Percentiles rank a stretch among this genome's conserved stretches.
Conservation (phyloP, 208 protist genomes). For the Trypanosoma mega region DNA sequence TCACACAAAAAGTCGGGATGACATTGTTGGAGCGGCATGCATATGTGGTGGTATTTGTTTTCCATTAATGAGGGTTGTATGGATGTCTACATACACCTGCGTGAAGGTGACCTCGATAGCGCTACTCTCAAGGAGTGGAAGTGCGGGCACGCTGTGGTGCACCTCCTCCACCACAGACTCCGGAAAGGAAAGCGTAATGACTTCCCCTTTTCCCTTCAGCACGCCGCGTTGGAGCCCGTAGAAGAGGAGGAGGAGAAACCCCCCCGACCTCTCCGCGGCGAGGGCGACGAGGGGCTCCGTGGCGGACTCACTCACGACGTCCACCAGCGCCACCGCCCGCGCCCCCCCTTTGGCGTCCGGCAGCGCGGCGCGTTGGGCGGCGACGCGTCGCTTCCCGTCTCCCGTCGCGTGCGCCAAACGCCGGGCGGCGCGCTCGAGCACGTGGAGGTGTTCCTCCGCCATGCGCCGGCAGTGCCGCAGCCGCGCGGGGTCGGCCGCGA, state of each 20-base stretch:
- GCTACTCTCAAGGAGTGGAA: constrained; percentile 37
- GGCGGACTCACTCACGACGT: constrained; percentile 59
- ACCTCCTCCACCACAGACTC: constrained; percentile 30
- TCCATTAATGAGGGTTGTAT: constrained; percentile 59
- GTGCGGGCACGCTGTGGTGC: constrained; percentile 41
- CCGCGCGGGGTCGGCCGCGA: constrained; percentile 51
- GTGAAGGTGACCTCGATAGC: constrained; percentile 32
- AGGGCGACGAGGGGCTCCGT: constrained; percentile 72
- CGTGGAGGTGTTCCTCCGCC: constrained; percentile 45
- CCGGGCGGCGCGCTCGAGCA: constrained; percentile 40
- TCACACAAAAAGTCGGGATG: constrained; percentile 77
- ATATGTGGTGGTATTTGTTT: constrained; percentile 40
- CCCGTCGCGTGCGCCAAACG: constrained; percentile 45
- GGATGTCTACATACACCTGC: constrained; percentile 48
- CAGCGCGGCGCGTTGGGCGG: constrained; percentile 36
- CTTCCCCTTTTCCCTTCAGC: constrained; percentile 63
- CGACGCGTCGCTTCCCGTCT: constrained; percentile 58
- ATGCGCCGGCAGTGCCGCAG: constrained; percentile 45
- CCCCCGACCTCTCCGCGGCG: constrained; percentile 37
- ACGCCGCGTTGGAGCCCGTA: constrained; percentile 47
- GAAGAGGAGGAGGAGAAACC: constrained; percentile 56
- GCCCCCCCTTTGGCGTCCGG: too few species aligned
- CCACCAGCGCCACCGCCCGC: too few species aligned
- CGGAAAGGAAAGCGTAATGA: constrained; percentile 38
- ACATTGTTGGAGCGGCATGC: constrained; percentile 56